Conservation (phyloP, 768 basidiomycete genomes). For the Agrocybe chaxingu region DNA sequence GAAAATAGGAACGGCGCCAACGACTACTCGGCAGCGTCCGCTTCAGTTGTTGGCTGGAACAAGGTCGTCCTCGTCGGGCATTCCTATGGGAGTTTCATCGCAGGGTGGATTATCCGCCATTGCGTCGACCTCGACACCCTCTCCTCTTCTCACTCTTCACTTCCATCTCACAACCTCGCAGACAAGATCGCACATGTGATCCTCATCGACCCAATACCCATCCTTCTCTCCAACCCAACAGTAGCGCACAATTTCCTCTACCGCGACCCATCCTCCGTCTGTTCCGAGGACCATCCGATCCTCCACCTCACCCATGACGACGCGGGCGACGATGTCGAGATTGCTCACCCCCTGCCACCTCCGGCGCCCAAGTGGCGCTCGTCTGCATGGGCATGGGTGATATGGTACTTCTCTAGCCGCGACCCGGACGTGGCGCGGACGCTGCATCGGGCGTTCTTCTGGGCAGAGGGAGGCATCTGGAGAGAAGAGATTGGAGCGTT, state of each 20-base stretch:
- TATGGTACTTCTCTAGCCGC: conserved; percentile 66
- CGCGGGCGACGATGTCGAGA: background rate
- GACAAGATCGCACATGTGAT: conserved; percentile 40
- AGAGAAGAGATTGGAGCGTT: conserved; percentile 46
- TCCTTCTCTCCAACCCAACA: conserved; percentile 59
- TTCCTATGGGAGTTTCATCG: conserved; percentile 61
- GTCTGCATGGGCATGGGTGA: conserved; percentile 52
- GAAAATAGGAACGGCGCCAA: background rate
- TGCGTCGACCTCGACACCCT: conserved; percentile 14
- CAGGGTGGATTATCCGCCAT: conserved; percentile 50
- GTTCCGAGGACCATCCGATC: background rate
- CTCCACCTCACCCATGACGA: background rate
- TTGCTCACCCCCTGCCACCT: background rate
- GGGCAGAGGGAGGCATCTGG: conserved; percentile 61
- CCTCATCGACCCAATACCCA: conserved; percentile 63
- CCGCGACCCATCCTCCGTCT: conserved; percentile 30
- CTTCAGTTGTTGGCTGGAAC: conserved; percentile 12
- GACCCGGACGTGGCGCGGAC: conserved; percentile 62
- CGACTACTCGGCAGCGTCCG: background rate
- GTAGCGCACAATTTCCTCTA: conserved; percentile 69
- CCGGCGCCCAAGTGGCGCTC: conserved; percentile 7
- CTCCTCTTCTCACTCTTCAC: background rate
- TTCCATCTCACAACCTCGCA: conserved; percentile 11
- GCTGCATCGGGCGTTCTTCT: conserved; percentile 61
- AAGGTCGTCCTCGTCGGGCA: conserved; percentile 49